Base-by-base conservation (phyloP, 2,329 filamentous ascomycete genomes). In the Albophoma yamanashiensis region DNA sequence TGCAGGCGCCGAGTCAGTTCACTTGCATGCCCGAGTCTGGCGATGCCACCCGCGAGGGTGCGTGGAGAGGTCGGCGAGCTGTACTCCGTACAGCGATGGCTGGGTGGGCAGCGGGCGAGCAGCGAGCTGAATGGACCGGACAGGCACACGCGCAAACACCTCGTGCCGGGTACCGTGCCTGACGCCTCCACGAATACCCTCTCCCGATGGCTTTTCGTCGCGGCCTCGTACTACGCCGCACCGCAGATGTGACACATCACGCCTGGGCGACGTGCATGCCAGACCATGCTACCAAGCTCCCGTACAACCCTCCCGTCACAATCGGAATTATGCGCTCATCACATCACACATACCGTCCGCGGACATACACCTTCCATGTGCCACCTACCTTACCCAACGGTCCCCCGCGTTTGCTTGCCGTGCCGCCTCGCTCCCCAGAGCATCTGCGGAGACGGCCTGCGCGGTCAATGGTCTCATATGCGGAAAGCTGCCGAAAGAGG, bases 231-330 rank as follows among this genome's bases (percentile, higher is more conserved):
- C 39, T 40, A 57, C 55, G 39, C 9, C 55, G 39, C 56, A 57
- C 27, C 56, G 60, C 62, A 62, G 57, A 64, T 61, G 59, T 64
- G 62, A 64, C 59, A 62, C 50, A 62, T 64, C 62, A 64, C 43
- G 59, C 59, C 57, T 25, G 56, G 56, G 27, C 56, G 47, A 42
- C 40, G 47, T 20, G 50, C 50, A 56, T 25, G 36, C 53, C 38
- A 56, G 20, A 25, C 20, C 42, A 57, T 55, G 14, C 14, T 43
- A 2, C 39, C 22, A 15, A 15, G 45, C 27, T 15, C 45, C 39
- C 12, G 6, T 50, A 50, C 47, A 34, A 57, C 25, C 55, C 55
- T 31, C 55, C 55, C 39, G n/a, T 15, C 50, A n/a, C 27, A n/a
- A 8, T 22, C 14, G 22, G 5, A 17, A 15, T 25, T 27, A 27